A percentile compares a stretch with the other conserved stretches of the same genome.
Conservation (phyloP, 2,329 filamentous ascomycete species). For the Trichoderma sp. region DNA sequence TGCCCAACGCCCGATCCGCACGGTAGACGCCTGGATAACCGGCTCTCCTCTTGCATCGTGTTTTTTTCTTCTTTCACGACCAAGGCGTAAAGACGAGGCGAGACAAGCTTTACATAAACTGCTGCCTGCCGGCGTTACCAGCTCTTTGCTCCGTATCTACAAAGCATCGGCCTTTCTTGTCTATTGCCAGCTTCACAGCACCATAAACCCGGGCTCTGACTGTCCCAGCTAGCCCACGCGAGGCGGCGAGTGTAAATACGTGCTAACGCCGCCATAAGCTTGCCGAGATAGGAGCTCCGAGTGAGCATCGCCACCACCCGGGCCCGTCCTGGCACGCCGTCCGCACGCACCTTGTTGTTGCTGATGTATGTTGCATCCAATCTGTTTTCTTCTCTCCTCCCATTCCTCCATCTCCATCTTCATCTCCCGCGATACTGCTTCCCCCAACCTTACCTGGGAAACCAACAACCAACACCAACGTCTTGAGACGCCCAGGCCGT, state of each 20-base stretch:
- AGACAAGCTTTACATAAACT: not conserved
- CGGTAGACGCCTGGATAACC: not conserved
- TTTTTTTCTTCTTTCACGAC: not conserved
- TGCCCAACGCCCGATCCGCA: slow-evolving; percentile 5
- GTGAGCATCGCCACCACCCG: slow-evolving; percentile 17
- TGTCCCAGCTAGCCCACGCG: not conserved
- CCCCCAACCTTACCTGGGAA: not conserved
- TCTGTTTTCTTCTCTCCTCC: not conserved
- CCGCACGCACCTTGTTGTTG: not conserved
- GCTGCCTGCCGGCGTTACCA: not conserved
- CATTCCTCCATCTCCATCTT: not conserved
- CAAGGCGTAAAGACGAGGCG: not conserved
- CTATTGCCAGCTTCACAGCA: not conserved
- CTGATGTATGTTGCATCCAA: slow-evolving; percentile 1
- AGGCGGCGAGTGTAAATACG: slow-evolving; percentile 14
- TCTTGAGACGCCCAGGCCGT: slow-evolving; percentile 11
- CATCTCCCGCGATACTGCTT: not conserved
- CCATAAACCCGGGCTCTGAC: not conserved
- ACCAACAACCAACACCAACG: not conserved
- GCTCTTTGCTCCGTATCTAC: not conserved
- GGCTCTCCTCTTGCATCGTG: not conserved
- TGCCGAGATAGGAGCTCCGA: slow-evolving; percentile 18
- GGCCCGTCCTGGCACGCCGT: slow-evolving; percentile 3
- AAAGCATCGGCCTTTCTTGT: not conserved
- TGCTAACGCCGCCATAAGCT: slow-evolving; percentile 18